These are phyloP conservation scores for Gomphus sp. DNA, from an alignment of 1,284 basidiomycete species.

Conservation along the genomic window DNA sequence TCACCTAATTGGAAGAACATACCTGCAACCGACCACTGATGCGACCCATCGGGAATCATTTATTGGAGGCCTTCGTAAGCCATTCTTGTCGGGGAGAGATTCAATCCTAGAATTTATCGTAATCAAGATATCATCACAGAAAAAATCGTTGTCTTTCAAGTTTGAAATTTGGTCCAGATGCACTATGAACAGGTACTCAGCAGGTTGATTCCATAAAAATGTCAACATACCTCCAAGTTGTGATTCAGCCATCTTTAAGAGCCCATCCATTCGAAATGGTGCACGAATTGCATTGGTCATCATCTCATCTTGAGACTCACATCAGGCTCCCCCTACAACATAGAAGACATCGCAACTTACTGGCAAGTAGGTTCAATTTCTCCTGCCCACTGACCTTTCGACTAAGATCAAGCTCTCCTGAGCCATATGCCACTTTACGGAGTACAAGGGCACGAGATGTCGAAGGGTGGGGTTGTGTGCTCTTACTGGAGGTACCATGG, in stretches of 20 bases:
- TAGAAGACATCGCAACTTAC: slow-evolving; percentile 27
- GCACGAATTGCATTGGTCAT: slow-evolving; percentile 32
- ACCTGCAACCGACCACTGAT: slow-evolving; percentile 51
- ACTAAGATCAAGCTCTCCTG: slow-evolving; percentile 49
- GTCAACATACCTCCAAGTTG: slow-evolving; percentile 49
- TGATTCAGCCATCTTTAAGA: slow-evolving; percentile 56
- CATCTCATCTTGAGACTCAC: slow-evolving; percentile 8
- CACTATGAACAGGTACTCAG: slow-evolving; percentile 25
- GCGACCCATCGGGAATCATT: slow-evolving; percentile 42
- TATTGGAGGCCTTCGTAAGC: slow-evolving; percentile 22
- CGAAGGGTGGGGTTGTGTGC: not conserved
- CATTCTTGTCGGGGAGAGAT: slow-evolving; percentile 26
- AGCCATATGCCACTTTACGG: slow-evolving; percentile 60
- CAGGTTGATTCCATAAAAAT: not conserved
- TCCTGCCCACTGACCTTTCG: slow-evolving; percentile 58
- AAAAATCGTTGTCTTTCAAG: slow-evolving; percentile 53
- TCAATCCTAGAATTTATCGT: slow-evolving; percentile 44
- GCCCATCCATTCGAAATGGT: slow-evolving; percentile 55
- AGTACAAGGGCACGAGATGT: slow-evolving; percentile 63
- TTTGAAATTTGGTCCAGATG: slow-evolving; percentile 58
- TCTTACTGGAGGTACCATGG: not conserved
- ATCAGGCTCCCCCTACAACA: slow-evolving; percentile 30
- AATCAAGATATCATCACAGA: slow-evolving; percentile 38
- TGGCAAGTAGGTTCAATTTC: slow-evolving; percentile 67
- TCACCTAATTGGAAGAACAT: slow-evolving; percentile 12